These are phyloP conservation scores for Rhododendron vialii DNA, from an alignment of 148 eudicot genomes.

Conservation along the genomic window DNA sequence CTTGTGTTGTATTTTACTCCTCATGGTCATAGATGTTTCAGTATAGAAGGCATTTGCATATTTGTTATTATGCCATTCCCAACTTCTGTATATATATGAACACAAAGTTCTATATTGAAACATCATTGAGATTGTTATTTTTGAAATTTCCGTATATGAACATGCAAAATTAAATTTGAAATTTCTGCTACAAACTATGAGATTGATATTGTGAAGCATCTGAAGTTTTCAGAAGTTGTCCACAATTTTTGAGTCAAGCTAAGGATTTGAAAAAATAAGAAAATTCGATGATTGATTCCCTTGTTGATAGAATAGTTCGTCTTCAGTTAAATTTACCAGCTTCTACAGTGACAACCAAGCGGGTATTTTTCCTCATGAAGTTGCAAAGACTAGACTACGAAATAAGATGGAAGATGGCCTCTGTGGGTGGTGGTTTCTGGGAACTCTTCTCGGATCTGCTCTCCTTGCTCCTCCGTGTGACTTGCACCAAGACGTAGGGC, in stretches of 20 bases:
- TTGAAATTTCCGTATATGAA: no score
- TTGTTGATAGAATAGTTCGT: neutral
- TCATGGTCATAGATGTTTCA: neutral
- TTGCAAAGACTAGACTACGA: neutral
- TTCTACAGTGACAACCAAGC: neutral
- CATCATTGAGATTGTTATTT: no score
- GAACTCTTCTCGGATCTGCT: no score
- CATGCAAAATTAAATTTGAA: neutral
- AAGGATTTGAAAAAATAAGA: no score
- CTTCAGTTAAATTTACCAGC: neutral
- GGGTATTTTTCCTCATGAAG: neutral
- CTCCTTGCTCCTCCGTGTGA: no score
- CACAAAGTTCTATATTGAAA: no score
- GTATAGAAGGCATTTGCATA: neutral
- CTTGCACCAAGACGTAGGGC: no score
- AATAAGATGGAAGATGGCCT: neutral
- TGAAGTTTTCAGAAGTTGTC: no score
- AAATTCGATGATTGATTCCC: no score
- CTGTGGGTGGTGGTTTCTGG: no score
- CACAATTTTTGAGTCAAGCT: neutral
- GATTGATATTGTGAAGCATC: neutral
- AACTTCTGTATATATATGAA: neutral
- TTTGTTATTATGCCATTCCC: neutral
- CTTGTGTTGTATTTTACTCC: neutral
- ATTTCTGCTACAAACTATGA: neutral